A percentile compares a stretch with the other conserved stretches of the same genome.
These are phyloP conservation scores for Colletotrichum abscissum DNA, from an alignment of 2,329 filamentous ascomycete genomes.

Conservation along the genomic window DNA sequence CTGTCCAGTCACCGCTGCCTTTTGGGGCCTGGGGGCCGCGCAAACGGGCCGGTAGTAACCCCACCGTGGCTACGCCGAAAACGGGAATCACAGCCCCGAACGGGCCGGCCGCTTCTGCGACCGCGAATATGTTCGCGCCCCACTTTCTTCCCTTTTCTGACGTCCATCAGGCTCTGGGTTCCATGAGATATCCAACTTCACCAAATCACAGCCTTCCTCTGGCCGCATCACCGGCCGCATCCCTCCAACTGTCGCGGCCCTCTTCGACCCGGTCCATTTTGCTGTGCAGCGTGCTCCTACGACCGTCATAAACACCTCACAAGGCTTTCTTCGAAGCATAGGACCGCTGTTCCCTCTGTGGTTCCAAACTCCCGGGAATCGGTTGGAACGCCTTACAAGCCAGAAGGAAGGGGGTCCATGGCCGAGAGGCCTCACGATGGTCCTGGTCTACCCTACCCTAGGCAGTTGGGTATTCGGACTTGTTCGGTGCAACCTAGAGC, in stretches of 20 bases:
- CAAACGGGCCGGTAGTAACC: slow-evolving; percentile 31
- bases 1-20: neutral
- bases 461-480: neutral
- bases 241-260: neutral
- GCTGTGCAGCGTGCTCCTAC: neutral
- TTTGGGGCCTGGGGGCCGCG: slow-evolving; percentile 24
- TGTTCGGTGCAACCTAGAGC: neutral
- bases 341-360: neutral
- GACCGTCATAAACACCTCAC: slow-evolving; percentile 24
- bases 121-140: neutral
- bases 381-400: neutral
- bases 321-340: slow-evolving; percentile 26
- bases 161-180: neutral
- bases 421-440: neutral
- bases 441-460: no score
- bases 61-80: slow-evolving; percentile 22
- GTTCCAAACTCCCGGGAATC: neutral
- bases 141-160: neutral
- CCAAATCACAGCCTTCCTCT: slow-evolving; percentile 13
- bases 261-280: neutral
- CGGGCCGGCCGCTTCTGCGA: slow-evolving; percentile 25
- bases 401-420: neutral
- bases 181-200: neutral
- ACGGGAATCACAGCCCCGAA: slow-evolving; percentile 31
- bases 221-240: slow-evolving; percentile 24